Evolutionary conservation across 345 rosid genomes (phyloP).

Genomic region (Eucalyptus polybractea): DNA sequence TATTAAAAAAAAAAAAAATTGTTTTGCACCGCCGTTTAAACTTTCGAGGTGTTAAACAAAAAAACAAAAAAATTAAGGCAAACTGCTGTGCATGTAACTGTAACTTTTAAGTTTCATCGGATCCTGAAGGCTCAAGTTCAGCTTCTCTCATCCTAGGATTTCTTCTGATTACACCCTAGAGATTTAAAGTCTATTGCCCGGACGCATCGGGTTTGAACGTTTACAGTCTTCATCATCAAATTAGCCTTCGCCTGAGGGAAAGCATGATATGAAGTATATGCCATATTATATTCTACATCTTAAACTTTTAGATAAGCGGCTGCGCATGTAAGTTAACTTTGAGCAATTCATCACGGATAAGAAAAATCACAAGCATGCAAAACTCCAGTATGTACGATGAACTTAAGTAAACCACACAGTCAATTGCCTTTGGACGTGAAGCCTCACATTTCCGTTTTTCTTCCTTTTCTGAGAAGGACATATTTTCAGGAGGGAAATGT

Average conservation of each 20-base stretch:
- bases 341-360: not conserved
- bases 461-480: too few relatives aligned
- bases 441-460: not conserved
- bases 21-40: too few relatives aligned
- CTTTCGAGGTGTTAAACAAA: not conserved
- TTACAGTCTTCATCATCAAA: not conserved
- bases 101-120: not conserved
- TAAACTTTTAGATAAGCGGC: not conserved
- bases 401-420: not conserved
- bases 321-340: not conserved
- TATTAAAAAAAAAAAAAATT: not conserved
- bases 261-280: not conserved
- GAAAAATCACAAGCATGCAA: not conserved
- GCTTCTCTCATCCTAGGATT: not conserved
- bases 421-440: not conserved
- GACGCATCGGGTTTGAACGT: not conserved
- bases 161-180: not conserved
- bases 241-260: not conserved
- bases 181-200: not conserved
- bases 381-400: not conserved
- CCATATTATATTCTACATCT: not conserved
- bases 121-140: not conserved
- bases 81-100: not conserved
- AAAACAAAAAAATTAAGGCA: not conserved
- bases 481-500: constrained; percentile 6